Percentiles rank a stretch among this genome's conserved stretches.
phyloP scores from a whole-genome alignment of 108 stramenopile species.

The Cyclotella choctawhatcheeana region DNA sequence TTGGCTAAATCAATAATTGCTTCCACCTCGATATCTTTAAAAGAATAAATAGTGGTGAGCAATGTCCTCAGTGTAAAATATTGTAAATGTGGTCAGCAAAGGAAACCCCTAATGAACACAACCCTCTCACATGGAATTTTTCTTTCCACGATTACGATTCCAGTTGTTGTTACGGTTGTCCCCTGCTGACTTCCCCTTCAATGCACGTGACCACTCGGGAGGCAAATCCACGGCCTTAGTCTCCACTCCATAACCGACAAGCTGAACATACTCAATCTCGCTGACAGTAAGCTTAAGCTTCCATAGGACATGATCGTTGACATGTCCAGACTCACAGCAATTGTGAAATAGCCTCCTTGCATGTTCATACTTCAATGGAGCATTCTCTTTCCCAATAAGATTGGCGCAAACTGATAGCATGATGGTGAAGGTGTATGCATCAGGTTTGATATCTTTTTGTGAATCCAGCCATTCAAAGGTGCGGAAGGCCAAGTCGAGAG shows the following conservation, averaged over 20 bases:
- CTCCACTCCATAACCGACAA: constrained; percentile 67
- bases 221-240: constrained; percentile 64
- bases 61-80: constrained; percentile 31
- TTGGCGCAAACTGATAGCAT: constrained; percentile 87
- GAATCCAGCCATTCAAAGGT: constrained; percentile 80
- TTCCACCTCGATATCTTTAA: constrained; percentile 14
- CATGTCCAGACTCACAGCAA: constrained; percentile 81
- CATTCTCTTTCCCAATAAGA: constrained; percentile 78
- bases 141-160: constrained; percentile 47
- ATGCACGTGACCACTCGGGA: constrained; percentile 72
- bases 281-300: constrained; percentile 84
- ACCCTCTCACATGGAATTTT: constrained; percentile 36
- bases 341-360: constrained; percentile 76
- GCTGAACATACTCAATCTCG: constrained; percentile 70
- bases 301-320: constrained; percentile 87
- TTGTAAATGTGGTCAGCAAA: constrained; percentile 34
- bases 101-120: constrained; percentile 22
- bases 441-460: constrained; percentile 77
- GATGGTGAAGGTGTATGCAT: constrained; percentile 91
- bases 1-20: constrained; percentile 21
- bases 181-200: constrained; percentile 40
- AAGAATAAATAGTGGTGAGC: constrained; percentile 2
- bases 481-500: constrained; percentile 83
- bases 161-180: constrained; percentile 54
- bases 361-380: constrained; percentile 54